Evolutionary conservation across 2,329 filamentous ascomycete genomes (phyloP), one percentile per base, ranked within the genome.

Genomic region (Fusarium multiceps): DNA sequence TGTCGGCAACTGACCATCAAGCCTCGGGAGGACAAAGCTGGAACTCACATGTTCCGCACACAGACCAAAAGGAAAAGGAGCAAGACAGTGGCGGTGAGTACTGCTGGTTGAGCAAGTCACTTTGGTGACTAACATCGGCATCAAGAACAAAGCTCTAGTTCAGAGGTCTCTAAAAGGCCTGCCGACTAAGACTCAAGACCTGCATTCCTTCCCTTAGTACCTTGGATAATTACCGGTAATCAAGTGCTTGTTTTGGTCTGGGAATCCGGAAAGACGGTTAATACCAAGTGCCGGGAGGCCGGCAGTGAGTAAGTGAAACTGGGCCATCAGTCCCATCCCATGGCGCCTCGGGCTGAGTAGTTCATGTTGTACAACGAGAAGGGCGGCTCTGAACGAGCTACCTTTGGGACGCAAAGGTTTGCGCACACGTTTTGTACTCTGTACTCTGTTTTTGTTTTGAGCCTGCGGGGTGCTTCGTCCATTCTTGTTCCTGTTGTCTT

Each of bases 291-390:
- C 63, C 51, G 51, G 50, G 30, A 40, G 23, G 27, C 50, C 63
- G 63, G 63, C 58, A 48, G 58, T 54, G 47, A 40, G 41, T 59
- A 56, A 51, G 41, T 63, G 61, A 48, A 55, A 59, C 45, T 45
- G 12, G 28, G 25, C n/a, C 32, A 48, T 28, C 32, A 43, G 40
- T 37, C 18, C 32, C 18, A 32, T 25, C 41, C 34, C 18, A n/a
- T 28, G 27, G 28, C 5, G 30, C 54, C 34, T 57, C 50, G 25
- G 42, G 42, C n/a, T 34, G 27, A 64, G 47, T 27, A 42, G 51
- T 56, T 48, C 18, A 61, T 46, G 46, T 21, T 34, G 55, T 55
- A 37, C 55, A n/a, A 60, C 47, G 6, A 23, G 16, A 45, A 47
- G 41, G 21, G 53, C 41, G 20, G 13, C 34, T 43, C 27, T 54